Base-by-base conservation (phyloP, 106 monocot species). In the Dendrobium officinale region DNA sequence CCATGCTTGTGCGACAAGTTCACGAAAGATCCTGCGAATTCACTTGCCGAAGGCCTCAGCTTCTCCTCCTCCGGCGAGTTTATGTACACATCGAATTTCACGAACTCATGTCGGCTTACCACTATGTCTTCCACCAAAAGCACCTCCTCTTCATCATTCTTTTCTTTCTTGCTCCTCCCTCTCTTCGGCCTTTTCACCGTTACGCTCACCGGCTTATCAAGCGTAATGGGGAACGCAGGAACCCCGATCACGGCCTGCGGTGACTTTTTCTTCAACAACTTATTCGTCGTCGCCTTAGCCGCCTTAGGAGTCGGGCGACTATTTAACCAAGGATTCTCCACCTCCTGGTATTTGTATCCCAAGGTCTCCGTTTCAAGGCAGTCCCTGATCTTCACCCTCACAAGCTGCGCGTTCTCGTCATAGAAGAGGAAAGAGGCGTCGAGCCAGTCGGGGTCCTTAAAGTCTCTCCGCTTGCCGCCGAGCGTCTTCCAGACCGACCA, bases 1-100 rank as follows among this genome's bases (percentile, higher is more conserved):
- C 58, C n/a, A 19, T 66, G 61, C 78, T 45, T 75, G 67, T 88
- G 89, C n/a, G 87, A 87, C 80, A 91, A 43, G 24, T 88, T 80
- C 17, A 81, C 85, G 42, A 91, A 89, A 55, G 87, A 87, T 6
- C 93, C 93, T 1, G 93, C 88, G 77, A 84, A 93, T 81, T 89
- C 89, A 27, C 87, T 85, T 37, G 41, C 61, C 64, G 33, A 54
- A 41, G 91, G 74, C 33, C 81, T 67, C 26, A 78, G 29, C 40
- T 6, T 72, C 17, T 58, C 61, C 24, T 40, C 24, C 5, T 55
- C 84, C 13, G 79, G 29, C 61, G 81, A 84, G 83, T 90, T 90
- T 17, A 90, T 43, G 56, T 78, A 87, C 75, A 90, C 87, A 22
- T 90, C 90, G 45, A 90, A 90, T 70, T 86, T 89, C 67, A 82